A percentile compares a stretch with the other conserved stretches of the same genome.
Evolutionary conservation across 805 yeast genomes (phyloP).

Genomic region (Wickerhamiella sergipiensis): DNA sequence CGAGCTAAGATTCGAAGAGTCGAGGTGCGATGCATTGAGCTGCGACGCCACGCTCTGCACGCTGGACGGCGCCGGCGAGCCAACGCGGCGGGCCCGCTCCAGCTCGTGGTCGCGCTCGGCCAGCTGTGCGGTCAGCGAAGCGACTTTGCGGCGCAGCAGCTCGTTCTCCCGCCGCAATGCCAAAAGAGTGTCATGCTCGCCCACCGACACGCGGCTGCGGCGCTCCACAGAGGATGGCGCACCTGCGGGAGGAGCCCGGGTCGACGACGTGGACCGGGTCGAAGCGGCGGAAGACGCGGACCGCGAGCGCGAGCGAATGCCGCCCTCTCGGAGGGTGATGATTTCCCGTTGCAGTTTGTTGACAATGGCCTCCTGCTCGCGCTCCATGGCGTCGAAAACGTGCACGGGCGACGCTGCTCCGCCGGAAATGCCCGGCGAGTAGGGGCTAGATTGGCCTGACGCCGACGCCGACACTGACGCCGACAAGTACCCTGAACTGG

Average conservation of each 20-base stretch:
- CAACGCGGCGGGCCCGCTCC: not conserved
- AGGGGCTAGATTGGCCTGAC: not conserved
- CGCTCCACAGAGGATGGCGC: conserved; percentile 3
- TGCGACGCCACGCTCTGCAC: too few relatives aligned
- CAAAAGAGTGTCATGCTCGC: conserved; percentile 6
- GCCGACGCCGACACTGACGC: not conserved
- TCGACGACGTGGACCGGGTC: conserved; percentile 18
- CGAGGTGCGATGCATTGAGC: too few relatives aligned
- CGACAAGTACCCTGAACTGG: not conserved
- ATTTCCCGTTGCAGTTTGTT: conserved; percentile 53
- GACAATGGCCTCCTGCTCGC: conserved; percentile 66
- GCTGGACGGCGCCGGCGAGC: not conserved
- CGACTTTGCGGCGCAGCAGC: conserved; percentile 9
- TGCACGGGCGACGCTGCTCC: conserved; percentile 1
- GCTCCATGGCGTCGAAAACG: conserved; percentile 37
- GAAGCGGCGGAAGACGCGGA: conserved; percentile 20
- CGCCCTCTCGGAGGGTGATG: conserved; percentile 33
- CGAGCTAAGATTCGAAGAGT: too few relatives aligned
- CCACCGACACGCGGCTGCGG: conserved; percentile 4
- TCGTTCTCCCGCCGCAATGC: conserved; percentile 16
- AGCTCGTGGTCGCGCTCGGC: not conserved
- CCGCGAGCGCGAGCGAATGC: conserved; percentile 21
- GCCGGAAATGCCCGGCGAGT: not conserved
- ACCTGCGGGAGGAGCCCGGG: conserved; percentile 11
- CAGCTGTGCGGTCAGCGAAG: not conserved